Conservation (phyloP, 306 rosid species). For the Aeschynomene evenia region DNA sequence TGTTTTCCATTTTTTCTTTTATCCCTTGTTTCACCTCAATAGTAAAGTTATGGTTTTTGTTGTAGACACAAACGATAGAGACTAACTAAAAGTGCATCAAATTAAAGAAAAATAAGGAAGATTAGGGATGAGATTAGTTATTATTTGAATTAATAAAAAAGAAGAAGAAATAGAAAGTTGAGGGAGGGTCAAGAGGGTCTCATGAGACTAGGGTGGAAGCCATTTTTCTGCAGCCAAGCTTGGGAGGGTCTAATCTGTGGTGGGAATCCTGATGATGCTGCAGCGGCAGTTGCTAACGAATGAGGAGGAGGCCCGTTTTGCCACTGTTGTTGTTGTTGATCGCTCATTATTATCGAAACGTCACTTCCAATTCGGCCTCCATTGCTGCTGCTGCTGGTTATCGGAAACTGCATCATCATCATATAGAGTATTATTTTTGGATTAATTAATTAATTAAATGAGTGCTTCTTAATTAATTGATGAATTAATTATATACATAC, state of each 20-base stretch:
- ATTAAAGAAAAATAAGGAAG: neutral
- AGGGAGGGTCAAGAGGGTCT: conserved; percentile 54
- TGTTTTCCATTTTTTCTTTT: neutral
- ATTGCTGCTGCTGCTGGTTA: conserved; percentile 71
- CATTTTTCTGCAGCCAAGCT: conserved; percentile 70
- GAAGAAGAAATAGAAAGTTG: neutral
- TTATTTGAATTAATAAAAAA: conserved; percentile 1
- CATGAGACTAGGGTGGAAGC: conserved; percentile 62
- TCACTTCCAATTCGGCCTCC: conserved; percentile 69
- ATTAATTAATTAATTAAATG: neutral
- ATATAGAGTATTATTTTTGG: too few relatives aligned
- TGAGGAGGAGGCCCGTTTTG: conserved; percentile 57
- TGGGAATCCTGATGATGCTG: conserved; percentile 99
- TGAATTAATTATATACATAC: conserved; percentile 41
- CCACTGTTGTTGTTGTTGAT: conserved; percentile 49
- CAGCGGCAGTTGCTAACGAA: conserved; percentile 66
- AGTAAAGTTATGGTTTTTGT: conserved; percentile 30
- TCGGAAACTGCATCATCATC: conserved; percentile 60
- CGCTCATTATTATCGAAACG: conserved; percentile 52
- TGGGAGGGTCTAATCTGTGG: conserved; percentile 58
- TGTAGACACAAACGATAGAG: neutral
- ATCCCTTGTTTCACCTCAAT: conserved; percentile 22
- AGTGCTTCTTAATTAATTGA: neutral
- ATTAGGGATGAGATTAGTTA: neutral
- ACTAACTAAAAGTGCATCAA: conserved; percentile 12